Conservation (phyloP, 768 basidiomycete species). For the Candolleomyces efflorescens region DNA sequence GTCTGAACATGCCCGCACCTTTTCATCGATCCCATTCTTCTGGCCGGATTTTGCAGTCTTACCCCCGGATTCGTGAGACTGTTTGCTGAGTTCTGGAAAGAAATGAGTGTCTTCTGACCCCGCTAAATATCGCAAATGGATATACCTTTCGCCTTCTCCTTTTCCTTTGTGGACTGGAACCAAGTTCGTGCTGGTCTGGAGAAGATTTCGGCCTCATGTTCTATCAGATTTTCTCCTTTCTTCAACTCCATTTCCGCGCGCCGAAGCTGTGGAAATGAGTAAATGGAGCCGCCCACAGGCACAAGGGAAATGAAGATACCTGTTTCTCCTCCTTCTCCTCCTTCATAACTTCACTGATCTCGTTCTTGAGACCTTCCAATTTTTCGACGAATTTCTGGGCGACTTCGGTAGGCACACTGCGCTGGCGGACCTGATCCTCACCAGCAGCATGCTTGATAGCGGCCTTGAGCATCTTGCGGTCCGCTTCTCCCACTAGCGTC, state of each 20-base stretch:
- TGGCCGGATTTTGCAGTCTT: conserved; percentile 31
- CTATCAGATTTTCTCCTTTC: conserved; percentile 94
- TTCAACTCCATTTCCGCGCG: conserved; percentile 93
- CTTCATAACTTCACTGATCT: conserved; percentile 72
- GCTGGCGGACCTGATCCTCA: conserved; percentile 82
- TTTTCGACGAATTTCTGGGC: conserved; percentile 67
- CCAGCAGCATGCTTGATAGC: conserved; percentile 84
- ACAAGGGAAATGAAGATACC: conserved; percentile 34
- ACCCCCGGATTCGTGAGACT: conserved; percentile 59
- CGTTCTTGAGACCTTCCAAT: conserved; percentile 66
- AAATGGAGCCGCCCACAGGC: background rate
- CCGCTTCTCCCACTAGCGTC: conserved; percentile 92
- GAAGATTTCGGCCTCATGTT: conserved; percentile 90
- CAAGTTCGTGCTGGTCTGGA: conserved; percentile 95
- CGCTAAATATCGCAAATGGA: background rate
- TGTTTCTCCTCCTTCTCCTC: conserved; percentile 97
- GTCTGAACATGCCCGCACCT: conserved; percentile 30
- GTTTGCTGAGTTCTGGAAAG: conserved; percentile 65
- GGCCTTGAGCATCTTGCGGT: conserved; percentile 94
- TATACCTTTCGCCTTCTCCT: conserved; percentile 71
- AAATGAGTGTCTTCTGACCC: background rate
- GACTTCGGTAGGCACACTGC: conserved; percentile 76
- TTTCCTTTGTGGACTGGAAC: conserved; percentile 92
- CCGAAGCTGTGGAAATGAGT: conserved; percentile 52
- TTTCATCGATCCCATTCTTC: conserved; percentile 31